A percentile compares a stretch with the other conserved stretches of the same genome.
These are phyloP conservation scores for Nicotiana tomentosiformis DNA, from an alignment of 257 asterid species.

Conservation along the genomic window DNA sequence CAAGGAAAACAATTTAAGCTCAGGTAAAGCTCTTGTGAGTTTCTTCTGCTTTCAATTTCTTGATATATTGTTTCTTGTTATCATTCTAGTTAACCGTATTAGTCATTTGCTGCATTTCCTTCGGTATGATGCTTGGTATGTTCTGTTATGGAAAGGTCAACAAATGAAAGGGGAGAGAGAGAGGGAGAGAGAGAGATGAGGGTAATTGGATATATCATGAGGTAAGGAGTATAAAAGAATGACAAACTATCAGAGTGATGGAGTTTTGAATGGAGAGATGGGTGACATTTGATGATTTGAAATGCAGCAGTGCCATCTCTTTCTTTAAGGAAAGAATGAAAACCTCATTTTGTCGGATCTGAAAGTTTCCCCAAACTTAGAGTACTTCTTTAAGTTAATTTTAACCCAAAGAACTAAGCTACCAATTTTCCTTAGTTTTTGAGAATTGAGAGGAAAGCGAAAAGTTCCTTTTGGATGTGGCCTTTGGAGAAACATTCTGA, in stretches of 20 bases:
- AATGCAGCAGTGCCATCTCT: neutral
- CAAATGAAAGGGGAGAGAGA: neutral
- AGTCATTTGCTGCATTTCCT: neutral
- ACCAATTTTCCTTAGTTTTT: neutral
- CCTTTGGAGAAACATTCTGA: neutral
- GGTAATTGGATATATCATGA: neutral
- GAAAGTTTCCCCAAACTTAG: neutral
- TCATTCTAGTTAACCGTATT: neutral
- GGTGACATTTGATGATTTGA: neutral
- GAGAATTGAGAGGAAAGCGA: neutral
- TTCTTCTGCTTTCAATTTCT: neutral
- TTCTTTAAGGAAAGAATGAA: neutral
- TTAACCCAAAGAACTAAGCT: neutral
- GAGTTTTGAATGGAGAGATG: neutral
- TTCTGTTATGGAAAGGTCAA: neutral
- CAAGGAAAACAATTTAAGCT: slow-evolving; percentile 31
- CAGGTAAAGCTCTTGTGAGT: slow-evolving; percentile 37
- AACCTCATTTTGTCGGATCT: neutral
- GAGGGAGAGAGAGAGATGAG: neutral
- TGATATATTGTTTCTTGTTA: neutral
- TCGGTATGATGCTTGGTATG: neutral
- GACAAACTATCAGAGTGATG: neutral
- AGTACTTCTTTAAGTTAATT: neutral
- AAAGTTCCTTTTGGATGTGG: neutral
- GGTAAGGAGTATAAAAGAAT: neutral